Evolutionary conservation across 208 protist species (phyloP), one percentile per base, ranked within the genome.

Genomic region (Leishmania amazonensis): DNA sequence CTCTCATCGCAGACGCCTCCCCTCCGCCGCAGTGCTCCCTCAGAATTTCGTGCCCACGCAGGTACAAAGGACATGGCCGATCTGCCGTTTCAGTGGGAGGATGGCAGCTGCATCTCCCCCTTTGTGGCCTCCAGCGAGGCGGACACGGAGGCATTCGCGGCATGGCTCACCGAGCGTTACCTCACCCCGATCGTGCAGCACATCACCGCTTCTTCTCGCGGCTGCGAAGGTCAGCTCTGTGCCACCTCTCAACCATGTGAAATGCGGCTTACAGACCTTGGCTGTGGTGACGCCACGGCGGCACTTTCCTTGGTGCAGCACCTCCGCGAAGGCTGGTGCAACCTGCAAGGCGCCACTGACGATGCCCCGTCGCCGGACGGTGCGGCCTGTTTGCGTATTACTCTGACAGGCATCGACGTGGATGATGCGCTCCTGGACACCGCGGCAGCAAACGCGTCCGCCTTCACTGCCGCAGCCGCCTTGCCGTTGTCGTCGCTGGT

Each of bases 71-170:
- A 4, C 11, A 85, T 81, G 82, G 53, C 78, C 0, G 91, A 94
- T 49, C 85, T 96, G 4, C 91, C 93, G 1, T 96, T 96, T 83
- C 88, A 94, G 78, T 96, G 93, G 91, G 93, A 95, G 76, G 93
- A 96, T 76, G 91, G 91, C 51, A 80, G 70, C 45, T 95, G 89
- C 72, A 90, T 96, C 72, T 95, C 93, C 19, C 93, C 93, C 1
- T 96, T 95, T 81, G 91, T 95, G 35, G 73, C 81, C 7, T 87
- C 86, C 49, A 89, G 84, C 45, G 74, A 82, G 24, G 86, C 76
- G 31, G 79, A 89, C 53, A 75, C 88, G 76, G 78, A 54, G 47
- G 79, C 47, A 13, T 83, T 96, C 21, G 88, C 87, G 9, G 60
- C 65, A n/a, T 94, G 86, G 84, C 68, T 93, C 65, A 68, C 77